Percentiles rank a stretch among this genome's conserved stretches.
phyloP scores from a whole-genome alignment of 371 early-diverging fungal genomes.

The Synchytrium microbalum region DNA sequence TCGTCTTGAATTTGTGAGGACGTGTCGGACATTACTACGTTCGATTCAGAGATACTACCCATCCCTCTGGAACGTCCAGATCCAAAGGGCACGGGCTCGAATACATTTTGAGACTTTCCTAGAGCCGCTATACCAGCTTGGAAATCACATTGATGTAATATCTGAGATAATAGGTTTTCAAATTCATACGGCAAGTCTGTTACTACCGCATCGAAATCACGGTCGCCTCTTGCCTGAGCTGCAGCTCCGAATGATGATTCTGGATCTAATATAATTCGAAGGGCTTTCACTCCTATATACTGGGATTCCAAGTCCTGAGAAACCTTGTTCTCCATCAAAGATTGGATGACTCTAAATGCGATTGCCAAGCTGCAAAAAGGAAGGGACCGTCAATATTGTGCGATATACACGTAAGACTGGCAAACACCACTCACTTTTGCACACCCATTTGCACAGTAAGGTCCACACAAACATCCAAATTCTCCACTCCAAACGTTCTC shows the following conservation, averaged over 20 bases:
- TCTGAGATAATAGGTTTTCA: constrained; percentile 18
- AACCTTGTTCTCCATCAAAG: too few relatives aligned
- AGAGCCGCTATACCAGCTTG: constrained; percentile 24
- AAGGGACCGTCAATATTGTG: too few relatives aligned
- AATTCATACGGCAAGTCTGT: constrained; percentile 28
- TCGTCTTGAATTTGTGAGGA: too few relatives aligned
- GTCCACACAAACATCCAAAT: constrained; percentile 27
- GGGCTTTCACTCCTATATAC: constrained; percentile 31
- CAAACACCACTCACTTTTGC: too few relatives aligned
- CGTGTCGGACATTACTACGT: too few relatives aligned
- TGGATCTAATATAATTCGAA: constrained; percentile 32
- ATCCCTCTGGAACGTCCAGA: too few relatives aligned
- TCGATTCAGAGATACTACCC: too few relatives aligned
- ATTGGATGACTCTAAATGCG: too few relatives aligned
- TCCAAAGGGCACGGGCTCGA: constrained; percentile 23
- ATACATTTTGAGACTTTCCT: constrained; percentile 20
- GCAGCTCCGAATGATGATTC: constrained; percentile 32
- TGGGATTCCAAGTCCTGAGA: constrained; percentile 24
- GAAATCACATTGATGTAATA: constrained; percentile 26
- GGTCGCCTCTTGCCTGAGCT: constrained; percentile 15
- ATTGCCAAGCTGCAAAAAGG: too few relatives aligned
- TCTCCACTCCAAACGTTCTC: constrained; percentile 20
- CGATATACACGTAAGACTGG: too few relatives aligned
- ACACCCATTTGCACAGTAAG: constrained; percentile 40
- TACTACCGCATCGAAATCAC: constrained; percentile 21